Evolutionary conservation across 2,329 filamentous ascomycete genomes (phyloP).

Genomic region (Erysiphe pulchra): DNA sequence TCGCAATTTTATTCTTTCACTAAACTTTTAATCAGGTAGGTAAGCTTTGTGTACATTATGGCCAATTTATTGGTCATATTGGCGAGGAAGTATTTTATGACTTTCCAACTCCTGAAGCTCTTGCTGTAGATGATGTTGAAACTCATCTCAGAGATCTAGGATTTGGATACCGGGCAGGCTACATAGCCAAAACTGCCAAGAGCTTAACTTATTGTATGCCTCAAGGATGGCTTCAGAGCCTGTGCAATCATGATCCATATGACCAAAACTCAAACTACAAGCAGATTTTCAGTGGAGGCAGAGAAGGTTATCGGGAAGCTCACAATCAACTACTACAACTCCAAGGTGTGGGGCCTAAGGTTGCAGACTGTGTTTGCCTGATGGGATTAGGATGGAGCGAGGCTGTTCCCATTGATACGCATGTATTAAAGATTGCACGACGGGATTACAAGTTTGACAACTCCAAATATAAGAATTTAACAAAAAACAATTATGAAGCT

Average conservation of each 20-base stretch:
- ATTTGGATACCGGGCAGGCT: slow-evolving; percentile 86
- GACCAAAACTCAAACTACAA: slow-evolving; percentile 30
- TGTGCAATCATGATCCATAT: slow-evolving; percentile 64
- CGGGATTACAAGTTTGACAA: slow-evolving; percentile 84
- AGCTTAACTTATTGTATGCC: slow-evolving; percentile 44
- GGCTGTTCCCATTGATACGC: slow-evolving; percentile 85
- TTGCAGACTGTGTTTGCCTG: slow-evolving; percentile 84
- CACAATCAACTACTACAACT: slow-evolving; percentile 58
- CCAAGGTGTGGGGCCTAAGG: slow-evolving; percentile 83
- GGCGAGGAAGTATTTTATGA: slow-evolving; percentile 56
- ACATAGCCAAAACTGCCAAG: slow-evolving; percentile 64
- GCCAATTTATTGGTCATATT: slow-evolving; percentile 45
- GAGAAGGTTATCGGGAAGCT: slow-evolving; percentile 41
- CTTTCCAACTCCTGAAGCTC: slow-evolving; percentile 51
- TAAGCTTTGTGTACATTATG: slow-evolving; percentile 73
- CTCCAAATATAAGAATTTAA: slow-evolving; percentile 61
- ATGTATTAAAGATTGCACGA: slow-evolving; percentile 96
- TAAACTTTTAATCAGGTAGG: slow-evolving; percentile 27
- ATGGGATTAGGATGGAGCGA: slow-evolving; percentile 95
- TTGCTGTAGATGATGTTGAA: slow-evolving; percentile 57
- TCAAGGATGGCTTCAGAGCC: slow-evolving; percentile 44
- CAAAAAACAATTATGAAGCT: slow-evolving; percentile 67
- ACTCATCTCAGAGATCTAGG: slow-evolving; percentile 55
- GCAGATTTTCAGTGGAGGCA: slow-evolving; percentile 22
- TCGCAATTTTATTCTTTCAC: neutral